Base-by-base conservation (phyloP, 495 filamentous ascomycete species). In the Neurospora pannonica region DNA sequence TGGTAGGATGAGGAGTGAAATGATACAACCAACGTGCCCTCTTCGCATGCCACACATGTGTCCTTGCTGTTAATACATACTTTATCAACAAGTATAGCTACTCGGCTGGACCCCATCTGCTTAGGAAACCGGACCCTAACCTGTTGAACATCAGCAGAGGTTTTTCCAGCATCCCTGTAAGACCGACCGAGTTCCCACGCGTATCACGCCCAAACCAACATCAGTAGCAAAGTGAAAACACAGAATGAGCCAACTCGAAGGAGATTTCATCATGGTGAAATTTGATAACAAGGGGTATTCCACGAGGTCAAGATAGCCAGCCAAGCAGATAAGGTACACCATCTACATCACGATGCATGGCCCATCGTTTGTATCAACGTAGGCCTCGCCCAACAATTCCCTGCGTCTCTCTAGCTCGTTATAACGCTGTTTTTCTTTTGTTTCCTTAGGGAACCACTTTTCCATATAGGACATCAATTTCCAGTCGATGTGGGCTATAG, bases 391-490 rank as follows among this genome's bases (percentile, higher is more conserved):
- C 62, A 86, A 86, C 76, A 87, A 79, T 77, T 90, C 89, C 72
- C 83, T 82, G 24, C 86, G 87, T 19, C 85, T 83, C 73, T 87
- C 85, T 11, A 82, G 72, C 73, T 89, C 86, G 75, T 91, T 90
- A 37, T 86, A 85, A 67, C 83, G 84, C 71, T 90, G 86, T 77
- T 92, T 91, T 76, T 86, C 84, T 76, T 89, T 91, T 48, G 88
- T 85, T 77, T 94, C 92, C 73, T 89, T 87, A 0, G 90, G 91
- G 71, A 94, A 94, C 81, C 91, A 92, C 6, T 54, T 46, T 70
- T 81, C 80, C 4, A 81, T 71, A 38, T 74, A 78, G 10, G 71
- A 71, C 72, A 81, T 76, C n/a, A 92, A 79, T 8, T 87, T 82
- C 19, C 81, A 75, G 76, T 94, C 92, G 13, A 93, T 83, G 76